Evolutionary conservation across 805 yeast species (phyloP).

Genomic region (Suhomyces pyralidae): DNA sequence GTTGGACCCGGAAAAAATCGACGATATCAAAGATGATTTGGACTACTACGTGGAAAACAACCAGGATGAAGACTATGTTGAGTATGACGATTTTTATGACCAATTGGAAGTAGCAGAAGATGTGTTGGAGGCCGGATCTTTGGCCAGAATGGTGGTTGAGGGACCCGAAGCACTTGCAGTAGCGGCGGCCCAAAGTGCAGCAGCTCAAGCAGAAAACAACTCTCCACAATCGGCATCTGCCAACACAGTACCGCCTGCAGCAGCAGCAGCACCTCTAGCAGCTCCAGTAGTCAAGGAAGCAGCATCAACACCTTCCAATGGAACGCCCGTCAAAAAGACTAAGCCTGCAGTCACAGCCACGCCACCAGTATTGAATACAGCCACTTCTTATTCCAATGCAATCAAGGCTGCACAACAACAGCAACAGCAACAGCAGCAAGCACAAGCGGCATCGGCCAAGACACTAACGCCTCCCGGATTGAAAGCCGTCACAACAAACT

Average conservation of each 20-base stretch:
- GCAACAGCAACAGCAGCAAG: neutral
- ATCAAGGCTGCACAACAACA: slow-evolving; percentile 14
- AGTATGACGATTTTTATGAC: slow-evolving; percentile 90
- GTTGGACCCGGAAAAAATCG: slow-evolving; percentile 72
- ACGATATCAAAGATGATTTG: slow-evolving; percentile 81
- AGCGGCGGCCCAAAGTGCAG: neutral
- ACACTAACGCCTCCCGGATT: slow-evolving; percentile 2
- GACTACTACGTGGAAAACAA: slow-evolving; percentile 91
- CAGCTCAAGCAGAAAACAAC: slow-evolving; percentile 6
- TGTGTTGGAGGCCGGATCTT: slow-evolving; percentile 24
- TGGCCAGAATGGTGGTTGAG: slow-evolving; percentile 19
- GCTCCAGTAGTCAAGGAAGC: neutral
- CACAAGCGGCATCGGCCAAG: neutral
- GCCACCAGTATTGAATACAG: slow-evolving; percentile 20
- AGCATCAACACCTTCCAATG: slow-evolving; percentile 3
- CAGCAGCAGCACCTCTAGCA: neutral
- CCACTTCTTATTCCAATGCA: slow-evolving; percentile 23
- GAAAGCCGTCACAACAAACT: neutral
- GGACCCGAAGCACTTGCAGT: slow-evolving; percentile 4
- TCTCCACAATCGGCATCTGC: neutral
- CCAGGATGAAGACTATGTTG: slow-evolving; percentile 89
- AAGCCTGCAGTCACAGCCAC: slow-evolving; percentile 5
- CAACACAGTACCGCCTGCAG: slow-evolving; percentile 7
- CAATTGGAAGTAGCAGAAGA: slow-evolving; percentile 63
- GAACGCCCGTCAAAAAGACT: slow-evolving; percentile 16